Base-by-base conservation (phyloP, 2,329 filamentous ascomycete genomes). In the Colletotrichum euphorbiae region DNA sequence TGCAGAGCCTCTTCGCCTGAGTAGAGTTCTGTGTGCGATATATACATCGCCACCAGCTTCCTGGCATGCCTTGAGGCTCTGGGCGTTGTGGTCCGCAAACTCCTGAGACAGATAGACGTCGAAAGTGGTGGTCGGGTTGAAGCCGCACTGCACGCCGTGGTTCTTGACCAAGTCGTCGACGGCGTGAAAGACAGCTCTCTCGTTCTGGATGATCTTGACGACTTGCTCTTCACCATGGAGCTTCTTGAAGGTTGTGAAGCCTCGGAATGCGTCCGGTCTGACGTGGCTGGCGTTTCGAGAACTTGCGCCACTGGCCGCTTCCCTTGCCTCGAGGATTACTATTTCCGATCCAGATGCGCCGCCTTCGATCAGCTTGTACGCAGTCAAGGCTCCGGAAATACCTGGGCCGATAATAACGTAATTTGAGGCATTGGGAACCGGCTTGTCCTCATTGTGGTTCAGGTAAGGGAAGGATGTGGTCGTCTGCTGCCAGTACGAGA, bases 41-140 rank as follows among this genome's bases (percentile, higher is more conserved):
- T 46, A 61, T 15, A 33, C 24, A 52, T 61, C 46, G 17, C 58
- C 58, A 19, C 46, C 46, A 24, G 58, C 58, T 19, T 33, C 17
- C 17, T 51, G 58, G 33, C 33, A 61, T 33, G 51, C 46, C 12
- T 19, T 43, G 6, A 52, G 36, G n/a, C 58, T 52, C 6, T 43
- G 33, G 21, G 58, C 46, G 46, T 66, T 54, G 36, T 78, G 72
- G 19, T 75, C 75, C 8, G 81, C 82, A 67, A 84, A 84, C 40
- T 82, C 81, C 0, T 74, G 74, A 0, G 82, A 84, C 73, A 85
- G 75, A 70, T 83, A 85, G 8, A 84, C 81, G 63, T 84, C 83
- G 46, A 83, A 82, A 0, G 83, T 85, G 0, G 79, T 80, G 1
- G 81, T 81, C 2, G 79, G 73, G 57, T 83, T 75, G 72, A 85